phyloP scores from a whole-genome alignment of 306 rosid genomes.

The Vachellia collinsii region DNA sequence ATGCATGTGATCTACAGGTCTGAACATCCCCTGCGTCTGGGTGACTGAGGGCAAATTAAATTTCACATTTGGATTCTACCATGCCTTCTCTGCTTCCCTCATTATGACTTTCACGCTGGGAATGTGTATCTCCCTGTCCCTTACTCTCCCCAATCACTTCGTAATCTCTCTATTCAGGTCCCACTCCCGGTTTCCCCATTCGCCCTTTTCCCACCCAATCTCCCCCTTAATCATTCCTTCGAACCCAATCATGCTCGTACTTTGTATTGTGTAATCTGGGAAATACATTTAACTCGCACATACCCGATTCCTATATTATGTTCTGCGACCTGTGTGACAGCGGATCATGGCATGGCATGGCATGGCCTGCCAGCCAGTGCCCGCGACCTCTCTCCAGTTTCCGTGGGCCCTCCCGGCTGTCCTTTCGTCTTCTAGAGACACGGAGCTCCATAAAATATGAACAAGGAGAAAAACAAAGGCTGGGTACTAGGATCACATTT shows the following conservation, averaged over 20 bases:
- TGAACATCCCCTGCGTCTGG: neutral
- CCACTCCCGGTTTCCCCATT: conserved; percentile 2
- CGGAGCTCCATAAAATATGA: conserved; percentile 21
- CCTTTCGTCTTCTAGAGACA: neutral
- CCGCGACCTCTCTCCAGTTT: conserved; percentile 25
- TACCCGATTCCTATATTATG: conserved; percentile 2
- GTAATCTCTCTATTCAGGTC: conserved; percentile 22
- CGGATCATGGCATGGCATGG: neutral
- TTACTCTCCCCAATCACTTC: conserved; percentile 36
- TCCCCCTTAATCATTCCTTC: conserved; percentile 21
- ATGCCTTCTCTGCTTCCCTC: conserved; percentile 10
- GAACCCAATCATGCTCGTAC: conserved; percentile 17
- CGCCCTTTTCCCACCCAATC: neutral
- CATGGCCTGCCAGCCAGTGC: conserved; percentile 36
- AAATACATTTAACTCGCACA: conserved; percentile 18
- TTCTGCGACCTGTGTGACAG: conserved; percentile 16
- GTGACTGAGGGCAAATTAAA: conserved; percentile 15
- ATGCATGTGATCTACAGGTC: conserved; percentile 13
- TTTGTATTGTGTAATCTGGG: neutral
- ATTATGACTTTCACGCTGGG: conserved; percentile 59
- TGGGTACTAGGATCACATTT: neutral
- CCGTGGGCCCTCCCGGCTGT: conserved; percentile 12
- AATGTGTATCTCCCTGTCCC: conserved; percentile 49
- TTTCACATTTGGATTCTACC: conserved; percentile 13
- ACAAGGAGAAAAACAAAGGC: conserved; percentile 10